Conservation (phyloP, 371 early-diverging fungal genomes). For the Conidiobolus incongruus region DNA sequence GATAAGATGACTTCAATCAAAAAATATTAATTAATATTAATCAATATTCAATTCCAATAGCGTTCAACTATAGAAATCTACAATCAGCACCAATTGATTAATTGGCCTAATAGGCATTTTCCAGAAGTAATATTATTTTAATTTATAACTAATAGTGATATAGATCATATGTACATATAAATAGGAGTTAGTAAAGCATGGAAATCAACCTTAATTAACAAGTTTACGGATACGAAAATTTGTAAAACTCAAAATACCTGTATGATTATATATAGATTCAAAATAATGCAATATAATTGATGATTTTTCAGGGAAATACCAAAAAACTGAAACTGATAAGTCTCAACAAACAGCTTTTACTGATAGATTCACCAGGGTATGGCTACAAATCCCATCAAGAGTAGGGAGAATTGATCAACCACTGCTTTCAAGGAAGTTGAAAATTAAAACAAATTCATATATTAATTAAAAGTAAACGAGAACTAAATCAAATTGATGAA, state of each 20-base stretch:
- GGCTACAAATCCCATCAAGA: constrained; percentile 42
- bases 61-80: too few relatives aligned
- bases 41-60: too few relatives aligned
- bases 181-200: constrained; percentile 1
- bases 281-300: neutral
- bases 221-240: neutral
- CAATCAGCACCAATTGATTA: too few relatives aligned
- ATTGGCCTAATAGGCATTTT: too few relatives aligned
- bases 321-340: constrained; percentile 41
- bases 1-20: too few relatives aligned
- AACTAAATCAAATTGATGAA: neutral
- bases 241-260: constrained; percentile 3
- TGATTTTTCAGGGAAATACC: constrained; percentile 31
- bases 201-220: constrained; percentile 2
- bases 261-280: neutral
- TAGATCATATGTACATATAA: neutral
- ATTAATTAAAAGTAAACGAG: neutral
- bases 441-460: neutral
- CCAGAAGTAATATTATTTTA: too few relatives aligned
- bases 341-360: constrained; percentile 20
- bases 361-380: constrained; percentile 70
- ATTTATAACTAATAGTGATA: too few relatives aligned
- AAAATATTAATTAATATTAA: too few relatives aligned
- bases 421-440: neutral
- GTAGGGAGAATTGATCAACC: constrained; percentile 22